Conservation (phyloP, 441 rosid species). For the Corymbia calophylla region DNA sequence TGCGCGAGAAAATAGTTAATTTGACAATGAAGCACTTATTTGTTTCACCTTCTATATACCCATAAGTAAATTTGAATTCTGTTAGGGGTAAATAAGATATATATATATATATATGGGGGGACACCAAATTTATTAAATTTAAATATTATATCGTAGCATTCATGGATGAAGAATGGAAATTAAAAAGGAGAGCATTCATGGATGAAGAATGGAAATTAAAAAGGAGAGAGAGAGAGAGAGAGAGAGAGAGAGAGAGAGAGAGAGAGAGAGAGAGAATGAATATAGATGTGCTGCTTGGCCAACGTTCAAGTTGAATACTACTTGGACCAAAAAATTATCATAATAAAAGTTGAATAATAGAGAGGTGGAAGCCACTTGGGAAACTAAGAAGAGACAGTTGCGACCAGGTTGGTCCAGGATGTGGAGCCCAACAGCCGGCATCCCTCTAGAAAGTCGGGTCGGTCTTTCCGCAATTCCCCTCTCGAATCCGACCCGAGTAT, state of each 20-base stretch:
- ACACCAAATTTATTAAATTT: neutral
- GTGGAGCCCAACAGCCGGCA: neutral
- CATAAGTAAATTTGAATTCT: too few species aligned
- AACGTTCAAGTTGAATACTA: neutral
- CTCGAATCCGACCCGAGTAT: neutral
- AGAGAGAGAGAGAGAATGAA: neutral
- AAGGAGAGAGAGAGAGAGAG: too few species aligned
- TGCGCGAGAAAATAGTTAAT: neutral
- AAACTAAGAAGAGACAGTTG: too few species aligned
- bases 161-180: too few species aligned
- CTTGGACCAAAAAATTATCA: too few species aligned
- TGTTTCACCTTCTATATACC: neutral
- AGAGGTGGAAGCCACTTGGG: too few species aligned
- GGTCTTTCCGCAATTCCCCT: neutral
- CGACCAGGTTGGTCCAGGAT: accelerated
- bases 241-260: too few species aligned
- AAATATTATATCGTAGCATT: too few species aligned
- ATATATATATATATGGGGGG: neutral
- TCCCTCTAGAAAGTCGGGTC: neutral
- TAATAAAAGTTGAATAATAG: too few species aligned
- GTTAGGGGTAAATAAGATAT: too few species aligned
- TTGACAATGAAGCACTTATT: neutral
- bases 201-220: too few species aligned
- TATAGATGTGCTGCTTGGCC: neutral
- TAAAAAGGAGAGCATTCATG: too few species aligned